These are phyloP conservation scores for Hymenoscyphus occultus DNA, from an alignment of 2,329 filamentous ascomycete genomes.

Conservation along the genomic window DNA sequence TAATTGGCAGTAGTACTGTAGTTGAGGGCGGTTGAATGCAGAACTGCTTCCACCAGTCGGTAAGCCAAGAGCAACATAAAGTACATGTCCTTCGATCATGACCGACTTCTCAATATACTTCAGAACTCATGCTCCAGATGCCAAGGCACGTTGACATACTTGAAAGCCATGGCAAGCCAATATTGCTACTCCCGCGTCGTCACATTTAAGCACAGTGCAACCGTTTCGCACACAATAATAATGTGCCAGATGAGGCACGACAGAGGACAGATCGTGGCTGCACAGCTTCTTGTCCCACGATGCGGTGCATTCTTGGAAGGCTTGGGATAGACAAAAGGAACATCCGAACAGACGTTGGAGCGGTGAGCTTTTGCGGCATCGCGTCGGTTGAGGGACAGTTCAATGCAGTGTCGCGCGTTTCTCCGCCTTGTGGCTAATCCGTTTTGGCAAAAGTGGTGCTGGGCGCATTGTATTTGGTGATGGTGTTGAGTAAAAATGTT, in stretches of 20 bases:
- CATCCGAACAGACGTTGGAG: not conserved
- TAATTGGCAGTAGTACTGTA: not conserved
- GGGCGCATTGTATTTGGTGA: not conserved
- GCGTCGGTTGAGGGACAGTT: not conserved
- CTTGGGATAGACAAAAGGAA: not conserved
- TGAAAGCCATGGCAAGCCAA: not conserved
- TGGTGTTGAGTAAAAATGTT: not conserved
- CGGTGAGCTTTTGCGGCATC: not conserved
- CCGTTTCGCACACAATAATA: not conserved
- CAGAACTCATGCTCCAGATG: not conserved
- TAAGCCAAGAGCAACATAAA: not conserved
- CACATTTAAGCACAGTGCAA: not conserved
- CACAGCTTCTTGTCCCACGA: not conserved
- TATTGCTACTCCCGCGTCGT: not conserved
- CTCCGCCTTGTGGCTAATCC: not conserved
- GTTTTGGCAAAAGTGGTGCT: not conserved
- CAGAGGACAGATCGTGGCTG: not conserved
- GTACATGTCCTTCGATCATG: not conserved
- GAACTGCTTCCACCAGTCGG: not conserved
- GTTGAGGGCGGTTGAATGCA: too few species aligned
- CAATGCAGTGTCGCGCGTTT: not conserved
- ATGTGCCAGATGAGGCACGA: not conserved
- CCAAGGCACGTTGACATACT: not conserved
- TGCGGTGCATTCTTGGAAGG: not conserved
- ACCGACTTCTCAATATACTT: not conserved